A percentile compares a stretch with the other conserved stretches of the same genome.
Evolutionary conservation across 306 rosid species (phyloP).

Genomic region (Malus fusca): DNA sequence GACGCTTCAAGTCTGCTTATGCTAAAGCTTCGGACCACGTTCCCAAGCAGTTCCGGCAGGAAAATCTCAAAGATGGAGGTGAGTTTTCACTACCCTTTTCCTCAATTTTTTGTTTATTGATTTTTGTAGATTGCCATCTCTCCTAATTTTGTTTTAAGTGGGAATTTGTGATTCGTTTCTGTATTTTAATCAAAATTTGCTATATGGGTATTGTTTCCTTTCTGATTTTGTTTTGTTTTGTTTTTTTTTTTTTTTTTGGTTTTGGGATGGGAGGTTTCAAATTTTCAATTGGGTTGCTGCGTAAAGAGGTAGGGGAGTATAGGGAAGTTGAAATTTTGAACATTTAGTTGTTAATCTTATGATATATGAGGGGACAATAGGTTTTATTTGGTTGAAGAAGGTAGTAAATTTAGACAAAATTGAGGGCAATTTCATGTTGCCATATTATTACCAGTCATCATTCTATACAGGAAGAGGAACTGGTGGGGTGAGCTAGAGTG

Average conservation of each 20-base stretch:
- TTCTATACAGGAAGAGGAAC: neutral
- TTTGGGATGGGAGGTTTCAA: neutral
- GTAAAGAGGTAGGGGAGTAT: neutral
- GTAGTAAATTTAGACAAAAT: neutral
- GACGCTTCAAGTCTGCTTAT: slow-evolving; percentile 31
- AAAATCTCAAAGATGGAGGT: slow-evolving; percentile 89
- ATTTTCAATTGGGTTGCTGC: slow-evolving; percentile 1
- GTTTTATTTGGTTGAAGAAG: neutral
- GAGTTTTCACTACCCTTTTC: slow-evolving; percentile 21
- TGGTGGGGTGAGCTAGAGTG: neutral
- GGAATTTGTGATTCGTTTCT: slow-evolving; percentile 1
- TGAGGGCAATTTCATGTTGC: neutral
- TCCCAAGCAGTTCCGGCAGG: slow-evolving; percentile 73
- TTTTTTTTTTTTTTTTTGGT: neutral
- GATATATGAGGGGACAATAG: neutral
- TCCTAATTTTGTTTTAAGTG: neutral
- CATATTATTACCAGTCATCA: neutral
- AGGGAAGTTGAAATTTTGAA: neutral
- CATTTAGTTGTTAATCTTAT: neutral
- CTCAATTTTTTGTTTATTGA: neutral
- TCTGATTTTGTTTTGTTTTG: neutral
- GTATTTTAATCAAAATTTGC: neutral
- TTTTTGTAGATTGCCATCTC: neutral
- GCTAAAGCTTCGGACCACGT: slow-evolving; percentile 55
- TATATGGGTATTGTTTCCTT: neutral